These are phyloP conservation scores for Penicillium soppii DNA, from an alignment of 495 filamentous ascomycete species.

Conservation along the genomic window DNA sequence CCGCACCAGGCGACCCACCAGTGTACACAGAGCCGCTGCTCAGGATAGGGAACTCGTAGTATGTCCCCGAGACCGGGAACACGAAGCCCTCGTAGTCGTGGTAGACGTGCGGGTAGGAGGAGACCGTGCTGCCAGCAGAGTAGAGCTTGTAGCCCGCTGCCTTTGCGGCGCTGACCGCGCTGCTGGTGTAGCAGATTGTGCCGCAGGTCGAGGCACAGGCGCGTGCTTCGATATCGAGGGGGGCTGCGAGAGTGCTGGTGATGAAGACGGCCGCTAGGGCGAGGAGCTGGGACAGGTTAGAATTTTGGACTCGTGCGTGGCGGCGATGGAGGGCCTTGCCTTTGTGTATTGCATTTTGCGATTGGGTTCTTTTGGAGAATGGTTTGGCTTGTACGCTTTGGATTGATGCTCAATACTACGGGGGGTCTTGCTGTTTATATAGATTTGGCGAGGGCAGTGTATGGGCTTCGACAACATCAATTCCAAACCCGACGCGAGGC, in stretches of 20 bases:
- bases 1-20: slow-evolving; percentile 66
- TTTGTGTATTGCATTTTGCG: slow-evolving; percentile 31
- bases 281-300: slow-evolving; percentile 15
- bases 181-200: slow-evolving; percentile 46
- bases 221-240: slow-evolving; percentile 45
- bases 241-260: slow-evolving; percentile 43
- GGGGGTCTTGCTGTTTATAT: slow-evolving; percentile 6
- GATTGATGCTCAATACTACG: neutral
- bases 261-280: slow-evolving; percentile 26
- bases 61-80: slow-evolving; percentile 62
- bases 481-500: too few relatives aligned
- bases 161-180: slow-evolving; percentile 48
- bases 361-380: neutral
- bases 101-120: slow-evolving; percentile 69
- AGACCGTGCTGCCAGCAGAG: slow-evolving; percentile 43
- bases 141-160: slow-evolving; percentile 50
- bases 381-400: neutral
- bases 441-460: neutral
- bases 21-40: slow-evolving; percentile 51
- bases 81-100: slow-evolving; percentile 72
- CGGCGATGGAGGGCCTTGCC: slow-evolving; percentile 11
- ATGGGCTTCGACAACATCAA: too few relatives aligned
- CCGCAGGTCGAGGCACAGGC: slow-evolving; percentile 53
- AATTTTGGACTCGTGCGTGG: neutral
- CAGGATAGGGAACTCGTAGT: slow-evolving; percentile 73